Evolutionary conservation across 345 rosid genomes (phyloP), one percentile per base, ranked within the genome.

Genomic region (Brassica juncea): DNA sequence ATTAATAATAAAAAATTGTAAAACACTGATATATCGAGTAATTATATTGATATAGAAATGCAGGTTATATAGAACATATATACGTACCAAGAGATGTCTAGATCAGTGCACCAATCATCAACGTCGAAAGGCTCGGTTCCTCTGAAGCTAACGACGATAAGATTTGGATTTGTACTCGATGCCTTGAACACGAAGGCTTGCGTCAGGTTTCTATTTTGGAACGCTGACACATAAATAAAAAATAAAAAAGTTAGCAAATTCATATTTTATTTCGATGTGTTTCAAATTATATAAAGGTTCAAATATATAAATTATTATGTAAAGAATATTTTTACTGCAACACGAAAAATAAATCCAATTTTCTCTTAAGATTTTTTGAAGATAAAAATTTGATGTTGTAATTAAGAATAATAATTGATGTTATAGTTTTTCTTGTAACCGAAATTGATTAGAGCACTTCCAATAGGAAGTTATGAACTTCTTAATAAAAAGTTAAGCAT

Each of bases 41-140:
- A 11, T 16, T 32, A 31, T 32, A 8, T 55, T 44, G 8, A 15
- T 39, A 8, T 35, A 52, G 57, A 52, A 52, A 15, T 9, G 10
- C 82, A 79, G 21, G 6, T 83, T 83, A 78, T 12, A 16, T 52
- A 52, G 21, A 52, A 10, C 63, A 35, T 72, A 80, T 23, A 81
- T 86, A 59, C 85, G 10, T 66, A 89, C 95, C 95, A 90, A 2
- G 92, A 89, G 63, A 87, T 8, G 60, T 90, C 92, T 1, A 82
- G 47, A 12, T 88, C 91, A 12, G 84, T 82, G 66, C 80, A 58
- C 90, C 90, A 86, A 8, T 68, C 89, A 8, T 82, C 75, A 16
- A 85, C 84, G 11, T 80, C 66, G 57, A 89, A 89, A 28, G 90
- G 90, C 9, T 70, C 37, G 2, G 95, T 90, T 59, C 95, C 95